phyloP scores from a whole-genome alignment of 129 eudicot genomes.

The Cynara cardunculus region DNA sequence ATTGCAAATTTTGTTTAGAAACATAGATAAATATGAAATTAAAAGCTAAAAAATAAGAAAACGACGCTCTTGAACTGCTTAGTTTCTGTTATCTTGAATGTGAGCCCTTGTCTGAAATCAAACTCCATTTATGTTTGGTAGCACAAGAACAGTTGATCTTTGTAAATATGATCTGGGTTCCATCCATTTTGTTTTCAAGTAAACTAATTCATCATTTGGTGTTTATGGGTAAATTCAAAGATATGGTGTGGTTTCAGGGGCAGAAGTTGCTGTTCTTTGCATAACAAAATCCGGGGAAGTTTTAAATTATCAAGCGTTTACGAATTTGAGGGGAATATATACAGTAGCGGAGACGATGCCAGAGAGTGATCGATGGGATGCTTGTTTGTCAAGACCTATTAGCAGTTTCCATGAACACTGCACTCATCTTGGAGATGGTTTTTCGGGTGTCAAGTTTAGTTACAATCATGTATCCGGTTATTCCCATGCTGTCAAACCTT shows the following conservation, averaged over 20 bases:
- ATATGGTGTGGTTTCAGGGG: slow-evolving; percentile 51
- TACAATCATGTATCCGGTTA: slow-evolving; percentile 72
- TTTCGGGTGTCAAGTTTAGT: slow-evolving; percentile 78
- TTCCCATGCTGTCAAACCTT: slow-evolving; percentile 76
- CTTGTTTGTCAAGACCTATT: slow-evolving; percentile 90
- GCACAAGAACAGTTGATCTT: background rate
- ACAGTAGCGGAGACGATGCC: slow-evolving; percentile 98
- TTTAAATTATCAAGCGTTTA: slow-evolving; percentile 88
- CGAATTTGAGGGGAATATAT: slow-evolving; percentile 79
- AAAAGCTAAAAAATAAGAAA: no score
- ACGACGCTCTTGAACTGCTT: no score
- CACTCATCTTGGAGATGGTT: slow-evolving; percentile 67
- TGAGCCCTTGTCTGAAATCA: no score
- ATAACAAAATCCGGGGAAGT: slow-evolving; percentile 95
- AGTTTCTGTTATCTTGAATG: no score
- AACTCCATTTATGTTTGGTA: background rate
- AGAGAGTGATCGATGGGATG: slow-evolving; percentile 94
- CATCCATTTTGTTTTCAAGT: background rate
- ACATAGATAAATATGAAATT: no score
- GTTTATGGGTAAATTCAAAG: background rate
- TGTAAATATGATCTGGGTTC: background rate
- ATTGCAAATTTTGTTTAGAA: no score
- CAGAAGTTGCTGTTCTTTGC: slow-evolving; percentile 99
- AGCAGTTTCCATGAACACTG: slow-evolving; percentile 95
- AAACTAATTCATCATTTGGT: background rate